phyloP scores from a whole-genome alignment of 441 rosid genomes.

The Erodium moschatum region DNA sequence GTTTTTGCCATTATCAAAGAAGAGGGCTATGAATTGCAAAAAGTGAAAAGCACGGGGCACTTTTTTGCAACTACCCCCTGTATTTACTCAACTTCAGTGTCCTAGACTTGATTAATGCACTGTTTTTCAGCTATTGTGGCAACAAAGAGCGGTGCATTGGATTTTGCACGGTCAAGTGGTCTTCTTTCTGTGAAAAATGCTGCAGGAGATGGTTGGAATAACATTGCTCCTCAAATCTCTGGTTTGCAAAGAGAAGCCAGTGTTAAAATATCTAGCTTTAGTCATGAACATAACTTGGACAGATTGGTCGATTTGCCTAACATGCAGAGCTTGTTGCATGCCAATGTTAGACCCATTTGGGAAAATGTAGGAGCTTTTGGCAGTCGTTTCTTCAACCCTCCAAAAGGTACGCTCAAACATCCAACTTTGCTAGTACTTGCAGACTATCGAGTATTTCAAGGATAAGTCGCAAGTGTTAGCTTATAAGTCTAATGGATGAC shows the following conservation, averaged over 20 bases:
- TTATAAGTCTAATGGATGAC: too few species aligned
- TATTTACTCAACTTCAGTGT: background rate
- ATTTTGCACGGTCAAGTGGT: constrained; percentile 28
- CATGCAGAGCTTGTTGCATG: constrained; percentile 27
- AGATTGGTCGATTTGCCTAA: constrained; percentile 25
- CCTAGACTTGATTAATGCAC: constrained; percentile 13
- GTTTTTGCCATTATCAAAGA: too few species aligned
- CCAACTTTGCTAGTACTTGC: background rate
- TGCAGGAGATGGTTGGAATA: constrained; percentile 35
- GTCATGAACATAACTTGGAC: constrained; percentile 27
- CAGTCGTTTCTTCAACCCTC: constrained; percentile 29
- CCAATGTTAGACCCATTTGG: constrained; percentile 28
- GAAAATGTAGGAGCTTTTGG: constrained; percentile 37
- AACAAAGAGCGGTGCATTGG: constrained; percentile 34
- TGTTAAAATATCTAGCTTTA: constrained; percentile 36
- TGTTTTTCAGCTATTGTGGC: constrained; percentile 37
- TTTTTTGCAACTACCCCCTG: background rate
- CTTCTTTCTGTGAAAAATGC: constrained; percentile 26
- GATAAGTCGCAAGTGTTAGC: too few species aligned
- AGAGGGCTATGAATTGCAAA: too few species aligned
- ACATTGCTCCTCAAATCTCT: constrained; percentile 31
- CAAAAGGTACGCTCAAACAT: constrained; percentile 35
- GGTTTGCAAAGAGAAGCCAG: constrained; percentile 41
- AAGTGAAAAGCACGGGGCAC: too few species aligned
- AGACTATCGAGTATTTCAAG: too few species aligned